Percentiles rank a stretch among this genome's conserved stretches.
These are phyloP conservation scores for Phytopythium litorale DNA, from an alignment of 352 stramenopile genomes.

Conservation along the genomic window DNA sequence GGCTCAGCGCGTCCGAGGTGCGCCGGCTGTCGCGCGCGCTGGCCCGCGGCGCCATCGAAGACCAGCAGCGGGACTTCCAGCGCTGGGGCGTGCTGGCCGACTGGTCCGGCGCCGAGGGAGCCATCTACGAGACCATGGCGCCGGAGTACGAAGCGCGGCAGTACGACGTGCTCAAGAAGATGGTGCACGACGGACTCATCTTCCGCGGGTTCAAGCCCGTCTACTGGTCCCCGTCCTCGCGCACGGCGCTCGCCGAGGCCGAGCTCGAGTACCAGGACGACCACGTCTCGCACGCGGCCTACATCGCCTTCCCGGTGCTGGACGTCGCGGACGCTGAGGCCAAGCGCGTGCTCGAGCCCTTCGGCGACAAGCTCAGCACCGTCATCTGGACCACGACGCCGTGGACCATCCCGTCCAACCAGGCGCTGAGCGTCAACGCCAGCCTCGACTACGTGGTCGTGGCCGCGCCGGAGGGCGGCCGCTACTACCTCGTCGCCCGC, in stretches of 20 bases:
- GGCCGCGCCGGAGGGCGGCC: conserved; percentile 19
- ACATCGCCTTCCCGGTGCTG: conserved; percentile 86
- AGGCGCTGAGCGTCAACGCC: conserved; percentile 96
- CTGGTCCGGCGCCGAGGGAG: conserved; percentile 54
- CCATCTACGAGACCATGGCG: conserved; percentile 93
- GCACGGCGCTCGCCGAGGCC: conserved; percentile 97
- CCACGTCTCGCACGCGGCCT: conserved; percentile 95
- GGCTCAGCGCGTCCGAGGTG: conserved; percentile 89
- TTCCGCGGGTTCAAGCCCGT: conserved; percentile 98
- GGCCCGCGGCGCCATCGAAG: conserved; percentile 90
- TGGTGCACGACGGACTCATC: conserved; percentile 95
- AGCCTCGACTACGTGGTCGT: conserved; percentile 94
- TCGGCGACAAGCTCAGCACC: conserved; percentile 39
- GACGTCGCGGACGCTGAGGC: conserved; percentile 16
- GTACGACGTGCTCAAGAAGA: conserved; percentile 96
- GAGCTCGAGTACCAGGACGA: conserved; percentile 98
- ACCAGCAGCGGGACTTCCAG: conserved; percentile 92
- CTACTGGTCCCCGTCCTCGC: conserved; percentile 97
- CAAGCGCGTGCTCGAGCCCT: conserved; percentile 29
- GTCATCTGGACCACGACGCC: conserved; percentile 98
- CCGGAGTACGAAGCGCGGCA: conserved; percentile 95
- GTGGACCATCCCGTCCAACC: conserved; percentile 98
- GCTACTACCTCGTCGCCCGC: conserved; percentile 52
- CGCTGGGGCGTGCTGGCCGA: conserved; percentile 93
- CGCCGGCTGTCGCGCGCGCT: conserved; percentile 90